phyloP scores from a whole-genome alignment of 805 yeast species.

The Starmerella vaccinii region DNA sequence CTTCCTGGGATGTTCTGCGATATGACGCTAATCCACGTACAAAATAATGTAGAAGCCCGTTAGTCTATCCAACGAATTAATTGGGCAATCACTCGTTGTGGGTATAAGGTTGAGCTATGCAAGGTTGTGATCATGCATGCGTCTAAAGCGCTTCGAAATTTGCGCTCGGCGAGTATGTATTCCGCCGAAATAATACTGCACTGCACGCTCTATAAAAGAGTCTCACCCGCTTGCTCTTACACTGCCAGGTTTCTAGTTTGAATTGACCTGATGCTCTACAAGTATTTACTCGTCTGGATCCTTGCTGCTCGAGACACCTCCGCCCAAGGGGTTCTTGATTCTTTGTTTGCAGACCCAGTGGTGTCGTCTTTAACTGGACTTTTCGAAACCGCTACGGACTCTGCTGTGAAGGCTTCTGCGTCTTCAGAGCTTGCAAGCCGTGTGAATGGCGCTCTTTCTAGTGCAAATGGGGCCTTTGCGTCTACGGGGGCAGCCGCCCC shows the following conservation, averaged over 20 bases:
- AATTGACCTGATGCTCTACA: not conserved
- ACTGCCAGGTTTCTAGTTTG: not conserved
- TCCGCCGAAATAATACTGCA: not conserved
- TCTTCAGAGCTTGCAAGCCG: not conserved
- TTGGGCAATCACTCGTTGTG: too few species aligned
- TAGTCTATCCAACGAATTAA: too few species aligned
- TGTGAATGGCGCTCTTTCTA: not conserved
- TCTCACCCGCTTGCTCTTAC: not conserved
- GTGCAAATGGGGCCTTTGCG: not conserved
- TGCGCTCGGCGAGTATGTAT: not conserved
- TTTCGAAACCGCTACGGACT: conserved; percentile 14
- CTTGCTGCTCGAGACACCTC: not conserved
- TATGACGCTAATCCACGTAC: too few species aligned
- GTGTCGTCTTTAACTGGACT: not conserved
- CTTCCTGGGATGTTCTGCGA: too few species aligned
- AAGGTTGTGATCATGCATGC: not conserved
- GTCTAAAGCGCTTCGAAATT: not conserved
- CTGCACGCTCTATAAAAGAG: not conserved
- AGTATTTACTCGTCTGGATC: not conserved
- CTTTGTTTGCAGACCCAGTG: not conserved
- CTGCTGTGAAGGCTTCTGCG: conserved; percentile 8
- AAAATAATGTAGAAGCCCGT: too few species aligned
- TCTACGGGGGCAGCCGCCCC: not conserved
- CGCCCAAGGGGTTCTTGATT: not conserved
- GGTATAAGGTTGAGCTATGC: not conserved